A percentile compares a stretch with the other conserved stretches of the same genome.
Conservation (phyloP, 75 land plant genomes). For the Pinus albicaulis region DNA sequence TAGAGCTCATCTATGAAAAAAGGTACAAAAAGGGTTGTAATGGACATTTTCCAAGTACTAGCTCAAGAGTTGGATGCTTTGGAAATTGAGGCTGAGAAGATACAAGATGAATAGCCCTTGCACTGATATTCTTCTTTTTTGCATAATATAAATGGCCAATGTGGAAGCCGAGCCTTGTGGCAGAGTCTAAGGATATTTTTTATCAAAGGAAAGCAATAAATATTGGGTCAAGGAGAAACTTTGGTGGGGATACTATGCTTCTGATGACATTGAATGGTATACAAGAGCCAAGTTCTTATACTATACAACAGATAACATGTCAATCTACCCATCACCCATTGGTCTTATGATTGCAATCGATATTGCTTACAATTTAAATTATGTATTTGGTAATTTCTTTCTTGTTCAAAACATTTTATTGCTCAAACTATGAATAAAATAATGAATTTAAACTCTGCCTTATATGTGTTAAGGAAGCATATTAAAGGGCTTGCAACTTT, state of each 20-base stretch:
- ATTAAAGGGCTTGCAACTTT: slow-evolving; percentile 92
- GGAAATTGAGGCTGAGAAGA: too few species aligned
- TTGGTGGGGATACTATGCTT: slow-evolving; percentile 99
- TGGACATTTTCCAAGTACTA: too few species aligned
- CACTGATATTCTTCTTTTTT: too few species aligned
- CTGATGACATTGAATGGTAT: slow-evolving; percentile 98
- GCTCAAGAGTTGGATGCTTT: too few species aligned
- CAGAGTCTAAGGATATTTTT: too few species aligned
- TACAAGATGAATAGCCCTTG: too few species aligned
- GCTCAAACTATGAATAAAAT: slow-evolving; percentile 99
- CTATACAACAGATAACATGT: slow-evolving; percentile 99
- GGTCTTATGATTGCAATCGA: slow-evolving; percentile 98
- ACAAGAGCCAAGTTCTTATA: slow-evolving; percentile 98
- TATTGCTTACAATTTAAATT: slow-evolving; percentile 93
- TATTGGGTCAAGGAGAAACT: too few species aligned
- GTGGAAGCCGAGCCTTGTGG: too few species aligned
- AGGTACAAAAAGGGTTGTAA: too few species aligned
- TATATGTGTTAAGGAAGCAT: slow-evolving; percentile 93
- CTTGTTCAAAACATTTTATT: slow-evolving; percentile 92
- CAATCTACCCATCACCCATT: slow-evolving; percentile 96
- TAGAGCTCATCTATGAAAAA: too few species aligned
- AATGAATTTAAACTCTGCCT: slow-evolving; percentile 99
- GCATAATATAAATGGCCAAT: too few species aligned
- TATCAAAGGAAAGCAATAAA: too few species aligned
- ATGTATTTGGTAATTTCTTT: slow-evolving; percentile 98